Evolutionary conservation across 108 stramenopile species (phyloP).

Genomic region (Pseudonitzschia multistriata): DNA sequence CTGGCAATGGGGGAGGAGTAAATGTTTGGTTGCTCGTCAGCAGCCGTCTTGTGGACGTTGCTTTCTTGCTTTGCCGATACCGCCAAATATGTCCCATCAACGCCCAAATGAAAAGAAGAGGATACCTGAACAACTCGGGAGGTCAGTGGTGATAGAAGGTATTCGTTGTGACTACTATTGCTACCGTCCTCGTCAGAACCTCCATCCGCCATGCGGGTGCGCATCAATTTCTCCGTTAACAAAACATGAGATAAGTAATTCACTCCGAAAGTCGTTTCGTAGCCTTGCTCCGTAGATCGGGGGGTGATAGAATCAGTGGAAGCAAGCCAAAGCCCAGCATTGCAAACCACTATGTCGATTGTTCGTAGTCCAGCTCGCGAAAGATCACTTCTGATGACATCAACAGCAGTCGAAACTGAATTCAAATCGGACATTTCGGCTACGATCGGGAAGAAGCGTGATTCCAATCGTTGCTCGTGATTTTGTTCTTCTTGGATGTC

Average conservation of each 20-base stretch:
- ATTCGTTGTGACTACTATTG: not conserved
- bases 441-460: conserved; percentile 26
- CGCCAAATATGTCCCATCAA: conserved; percentile 40
- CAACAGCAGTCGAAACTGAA: conserved; percentile 42
- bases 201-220: not conserved
- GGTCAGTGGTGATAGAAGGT: conserved; percentile 22
- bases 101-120: conserved; percentile 36
- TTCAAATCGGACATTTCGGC: conserved; percentile 51
- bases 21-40: not conserved
- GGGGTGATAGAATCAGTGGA: not conserved
- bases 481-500: conserved; percentile 2
- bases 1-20: conserved; percentile 34
- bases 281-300: conserved; percentile 26
- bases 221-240: conserved; percentile 48
- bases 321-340: conserved; percentile 52
- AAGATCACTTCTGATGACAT: conserved; percentile 32
- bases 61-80: not conserved
- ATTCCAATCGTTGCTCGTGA: not conserved
- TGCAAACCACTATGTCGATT: conserved; percentile 56
- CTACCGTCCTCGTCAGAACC: not conserved
- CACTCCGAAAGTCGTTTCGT: conserved; percentile 37
- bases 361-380: not conserved
- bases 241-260: conserved; percentile 70
- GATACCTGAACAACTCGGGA: conserved; percentile 47
- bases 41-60: not conserved